These are phyloP conservation scores for Dactylellina drechsleri DNA, from an alignment of 2,329 filamentous ascomycete species.

Conservation along the genomic window DNA sequence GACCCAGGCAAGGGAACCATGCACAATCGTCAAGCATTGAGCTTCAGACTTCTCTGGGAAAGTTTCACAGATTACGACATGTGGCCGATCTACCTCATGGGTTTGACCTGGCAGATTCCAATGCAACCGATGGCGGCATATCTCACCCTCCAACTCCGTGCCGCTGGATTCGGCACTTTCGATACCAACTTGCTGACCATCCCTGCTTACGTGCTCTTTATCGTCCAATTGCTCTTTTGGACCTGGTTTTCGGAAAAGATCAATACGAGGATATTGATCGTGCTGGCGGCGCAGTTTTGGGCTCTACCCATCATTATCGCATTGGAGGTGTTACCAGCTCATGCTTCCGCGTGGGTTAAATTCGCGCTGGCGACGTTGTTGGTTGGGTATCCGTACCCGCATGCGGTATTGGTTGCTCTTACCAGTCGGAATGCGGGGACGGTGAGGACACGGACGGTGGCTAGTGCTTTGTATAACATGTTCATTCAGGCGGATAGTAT, in stretches of 20 bases:
- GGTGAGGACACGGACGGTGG: conserved; percentile 71
- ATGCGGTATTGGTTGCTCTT: conserved; percentile 71
- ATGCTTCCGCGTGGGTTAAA: conserved; percentile 64
- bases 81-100: conserved; percentile 69
- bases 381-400: conserved; percentile 68
- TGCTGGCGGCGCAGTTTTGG: conserved; percentile 69
- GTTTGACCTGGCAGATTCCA: conserved; percentile 68
- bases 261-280: conserved; percentile 67
- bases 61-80: conserved; percentile 70
- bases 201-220: conserved; percentile 66
- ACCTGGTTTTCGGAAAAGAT: conserved; percentile 66
- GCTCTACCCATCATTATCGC: conserved; percentile 70
- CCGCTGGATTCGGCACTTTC: conserved; percentile 71
- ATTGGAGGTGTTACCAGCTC: conserved; percentile 63
- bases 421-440: conserved; percentile 72
- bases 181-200: conserved; percentile 73
- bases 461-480: conserved; percentile 73
- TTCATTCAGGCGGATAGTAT: conserved; percentile 65
- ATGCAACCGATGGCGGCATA: conserved; percentile 66
- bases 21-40: conserved; percentile 71
- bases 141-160: conserved; percentile 70
- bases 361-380: conserved; percentile 66
- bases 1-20: conserved; percentile 71
- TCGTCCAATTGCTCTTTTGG: conserved; percentile 66
- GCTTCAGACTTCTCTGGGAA: conserved; percentile 65